Evolutionary conservation across 1,284 basidiomycete species (phyloP), one percentile per base, ranked within the genome.

Genomic region (Puccinia hordei): DNA sequence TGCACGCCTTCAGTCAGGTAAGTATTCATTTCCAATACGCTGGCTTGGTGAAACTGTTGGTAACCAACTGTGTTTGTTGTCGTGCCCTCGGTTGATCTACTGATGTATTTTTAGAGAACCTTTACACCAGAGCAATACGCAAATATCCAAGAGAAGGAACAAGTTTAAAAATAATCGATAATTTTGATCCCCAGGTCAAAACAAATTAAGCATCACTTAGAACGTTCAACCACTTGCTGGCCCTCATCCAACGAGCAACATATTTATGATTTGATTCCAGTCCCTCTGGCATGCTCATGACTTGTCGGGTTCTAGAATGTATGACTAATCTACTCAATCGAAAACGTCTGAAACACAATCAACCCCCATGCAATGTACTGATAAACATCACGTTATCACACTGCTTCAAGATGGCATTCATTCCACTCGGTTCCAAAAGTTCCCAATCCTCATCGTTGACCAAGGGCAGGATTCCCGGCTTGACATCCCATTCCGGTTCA

Each of bases 401-500:
- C 4, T 69, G 24, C 49, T 79, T 53, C n/a, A 79, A 55, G 6
- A 69, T 4, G 35, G 65, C 76, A n/a, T 79, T 51, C 76, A 79
- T 79, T 59, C 66, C 76, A 69, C 65, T 71, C 24, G 76, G 76
- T 12, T 71, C 76, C 30, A 79, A 71, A n/a, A 79, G 66, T 44
- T 79, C 76, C 76, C 76, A 79, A 61, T 79, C 76, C 55, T 79
- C 76, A 61, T 79, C 76, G 57, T 79, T 79, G 30, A 79, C 66
- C 17, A 79, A 22, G 22, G 76, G 76, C 24, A 79, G 51, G n/a
- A 79, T 79, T 41, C 76, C 76, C 38, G 76, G 65, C 44, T 71
- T 69, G 51, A 79, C 46, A 59, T 79, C 65, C 66, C 76, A 69
- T 69, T 79, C 76, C 17, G 74, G 74, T 17, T 61, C 74, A 49